Conservation (phyloP, 2,329 filamentous ascomycete genomes). For the Domatiomyces globalis region DNA sequence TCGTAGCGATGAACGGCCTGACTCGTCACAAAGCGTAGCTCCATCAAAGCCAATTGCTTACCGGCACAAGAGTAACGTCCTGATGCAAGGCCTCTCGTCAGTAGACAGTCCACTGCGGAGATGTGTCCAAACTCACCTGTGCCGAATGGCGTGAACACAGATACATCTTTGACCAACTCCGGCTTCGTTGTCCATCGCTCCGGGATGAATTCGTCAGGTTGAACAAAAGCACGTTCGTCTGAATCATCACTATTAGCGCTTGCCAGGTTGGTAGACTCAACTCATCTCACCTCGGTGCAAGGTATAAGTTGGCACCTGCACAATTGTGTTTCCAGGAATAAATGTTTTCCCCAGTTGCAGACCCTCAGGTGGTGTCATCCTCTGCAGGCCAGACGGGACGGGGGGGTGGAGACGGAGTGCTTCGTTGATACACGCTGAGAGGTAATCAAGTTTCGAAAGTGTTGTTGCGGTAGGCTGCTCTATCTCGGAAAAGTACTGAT, state of each 20-base stretch:
- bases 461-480: not conserved
- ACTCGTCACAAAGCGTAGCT: constrained; percentile 13
- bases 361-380: constrained; percentile 27
- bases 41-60: constrained; percentile 19
- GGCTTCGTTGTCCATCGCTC: constrained; percentile 26
- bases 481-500: not conserved
- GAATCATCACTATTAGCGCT: not conserved
- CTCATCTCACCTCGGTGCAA: not conserved
- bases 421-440: constrained; percentile 30
- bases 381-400: constrained; percentile 23
- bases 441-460: not conserved
- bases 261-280: not conserved
- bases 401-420: constrained; percentile 27
- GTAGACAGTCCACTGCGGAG: not conserved
- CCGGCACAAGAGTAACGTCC: constrained; percentile 20
- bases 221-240: constrained; percentile 23
- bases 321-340: constrained; percentile 21
- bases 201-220: constrained; percentile 23
- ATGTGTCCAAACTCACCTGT: constrained; percentile 24
- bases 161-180: constrained; percentile 21
- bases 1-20: constrained; percentile 4
- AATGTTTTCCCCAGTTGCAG: constrained; percentile 23
- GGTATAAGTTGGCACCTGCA: not conserved
- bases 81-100: constrained; percentile 5
- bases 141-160: constrained; percentile 24